Conservation (phyloP, 2,329 filamentous ascomycete genomes). For the Penicillium sp. region DNA sequence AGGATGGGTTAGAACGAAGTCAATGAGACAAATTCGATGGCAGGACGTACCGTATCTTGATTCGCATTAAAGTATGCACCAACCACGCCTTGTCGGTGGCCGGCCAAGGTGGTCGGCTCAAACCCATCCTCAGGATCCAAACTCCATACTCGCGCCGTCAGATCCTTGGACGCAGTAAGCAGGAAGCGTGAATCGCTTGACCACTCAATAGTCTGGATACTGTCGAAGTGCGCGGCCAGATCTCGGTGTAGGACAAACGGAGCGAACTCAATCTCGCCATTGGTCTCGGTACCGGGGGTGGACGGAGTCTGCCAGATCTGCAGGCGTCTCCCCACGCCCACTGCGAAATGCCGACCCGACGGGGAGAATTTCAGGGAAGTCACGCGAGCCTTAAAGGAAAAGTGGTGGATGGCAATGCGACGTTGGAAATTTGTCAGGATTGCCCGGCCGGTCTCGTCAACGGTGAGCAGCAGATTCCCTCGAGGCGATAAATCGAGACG, state of each 20-base stretch:
- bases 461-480: conserved; percentile 86
- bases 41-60: conserved; percentile 66
- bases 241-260: conserved; percentile 87
- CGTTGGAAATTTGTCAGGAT: conserved; percentile 89
- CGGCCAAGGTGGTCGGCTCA: conserved; percentile 81
- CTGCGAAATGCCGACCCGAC: conserved; percentile 85
- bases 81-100: conserved; percentile 84
- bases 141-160: conserved; percentile 95
- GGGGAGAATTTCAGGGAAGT: conserved; percentile 87
- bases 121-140: conserved; percentile 83
- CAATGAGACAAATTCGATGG: background rate
- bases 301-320: conserved; percentile 97
- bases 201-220: conserved; percentile 85
- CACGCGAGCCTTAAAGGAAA: conserved; percentile 84
- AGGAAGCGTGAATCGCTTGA: conserved; percentile 96
- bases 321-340: conserved; percentile 79
- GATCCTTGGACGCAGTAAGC: conserved; percentile 83
- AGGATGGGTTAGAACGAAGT: conserved; percentile 12
- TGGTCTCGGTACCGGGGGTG: conserved; percentile 73
- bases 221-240: conserved; percentile 85
- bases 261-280: conserved; percentile 87
- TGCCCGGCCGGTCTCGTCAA: conserved; percentile 91
- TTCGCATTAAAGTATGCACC: conserved; percentile 97
- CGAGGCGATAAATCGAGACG: conserved; percentile 83
- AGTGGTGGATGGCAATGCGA: conserved; percentile 85